Evolutionary conservation across 2,329 filamentous ascomycete genomes (phyloP).

Genomic region (Claviceps capensis): DNA sequence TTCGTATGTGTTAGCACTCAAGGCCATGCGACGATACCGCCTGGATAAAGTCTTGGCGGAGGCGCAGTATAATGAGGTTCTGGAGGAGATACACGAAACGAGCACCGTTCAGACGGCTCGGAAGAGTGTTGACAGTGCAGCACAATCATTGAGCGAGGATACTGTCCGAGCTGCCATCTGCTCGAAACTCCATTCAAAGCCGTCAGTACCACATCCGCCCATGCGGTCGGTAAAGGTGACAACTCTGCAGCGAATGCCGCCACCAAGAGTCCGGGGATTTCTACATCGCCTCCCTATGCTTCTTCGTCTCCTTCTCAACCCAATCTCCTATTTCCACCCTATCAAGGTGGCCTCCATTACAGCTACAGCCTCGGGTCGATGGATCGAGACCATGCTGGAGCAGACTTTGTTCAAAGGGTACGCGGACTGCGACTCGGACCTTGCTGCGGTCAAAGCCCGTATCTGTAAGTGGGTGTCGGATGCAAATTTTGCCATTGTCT

Average conservation of each 20-base stretch:
- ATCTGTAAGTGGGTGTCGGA: conserved; percentile 3
- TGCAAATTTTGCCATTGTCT: conserved; percentile 4
- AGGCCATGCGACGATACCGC: conserved; percentile 2
- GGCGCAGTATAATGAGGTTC: not conserved
- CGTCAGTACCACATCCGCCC: conserved; percentile 5
- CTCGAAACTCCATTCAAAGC: conserved; percentile 3
- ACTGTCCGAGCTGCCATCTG: conserved; percentile 1
- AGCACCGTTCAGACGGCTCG: not conserved
- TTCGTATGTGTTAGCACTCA: not conserved
- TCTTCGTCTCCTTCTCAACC: conserved; percentile 3
- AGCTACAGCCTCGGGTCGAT: conserved; percentile 3
- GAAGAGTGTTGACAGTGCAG: not conserved
- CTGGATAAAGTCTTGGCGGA: not conserved
- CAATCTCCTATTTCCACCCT: conserved; percentile 3
- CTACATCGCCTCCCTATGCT: conserved; percentile 4
- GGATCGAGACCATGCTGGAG: conserved; percentile 4
- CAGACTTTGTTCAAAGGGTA: conserved; percentile 4
- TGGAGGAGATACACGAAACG: not conserved
- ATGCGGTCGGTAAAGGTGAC: conserved; percentile 5
- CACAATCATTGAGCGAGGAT: not conserved
- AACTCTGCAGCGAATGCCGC: conserved; percentile 1
- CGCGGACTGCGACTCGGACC: conserved; percentile 2
- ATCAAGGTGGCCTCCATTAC: conserved; percentile 4
- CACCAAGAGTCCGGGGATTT: not conserved
- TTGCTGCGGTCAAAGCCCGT: not conserved